Evolutionary conservation across 768 basidiomycete genomes (phyloP).

Genomic region (Boletus rubroflammeus): DNA sequence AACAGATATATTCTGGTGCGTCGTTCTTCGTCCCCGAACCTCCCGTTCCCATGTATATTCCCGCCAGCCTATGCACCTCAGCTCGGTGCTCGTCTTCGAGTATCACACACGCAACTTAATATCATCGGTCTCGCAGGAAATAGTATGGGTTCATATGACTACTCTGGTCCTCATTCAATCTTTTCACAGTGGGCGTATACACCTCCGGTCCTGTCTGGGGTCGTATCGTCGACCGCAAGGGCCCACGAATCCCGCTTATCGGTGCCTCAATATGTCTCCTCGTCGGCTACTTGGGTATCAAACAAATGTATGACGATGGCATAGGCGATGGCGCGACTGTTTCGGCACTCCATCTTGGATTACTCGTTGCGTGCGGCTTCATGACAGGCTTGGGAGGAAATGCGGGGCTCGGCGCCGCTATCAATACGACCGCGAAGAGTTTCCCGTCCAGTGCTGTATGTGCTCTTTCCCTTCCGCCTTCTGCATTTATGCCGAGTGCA

Average conservation of each 20-base stretch:
- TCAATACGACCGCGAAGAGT: slow-evolving; percentile 82
- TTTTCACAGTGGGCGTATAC: slow-evolving; percentile 65
- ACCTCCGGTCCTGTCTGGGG: slow-evolving; percentile 76
- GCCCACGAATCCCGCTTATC: slow-evolving; percentile 65
- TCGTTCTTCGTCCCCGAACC: neutral
- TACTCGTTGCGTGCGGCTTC: slow-evolving; percentile 61
- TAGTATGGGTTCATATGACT: slow-evolving; percentile 38
- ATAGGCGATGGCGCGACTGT: slow-evolving; percentile 37
- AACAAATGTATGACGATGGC: slow-evolving; percentile 59
- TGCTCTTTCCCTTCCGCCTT: neutral
- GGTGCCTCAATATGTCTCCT: slow-evolving; percentile 58
- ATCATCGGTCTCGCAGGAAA: slow-evolving; percentile 79
- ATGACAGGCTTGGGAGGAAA: slow-evolving; percentile 78
- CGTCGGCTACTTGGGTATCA: slow-evolving; percentile 73
- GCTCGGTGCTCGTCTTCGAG: slow-evolving; percentile 67
- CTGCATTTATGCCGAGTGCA: neutral
- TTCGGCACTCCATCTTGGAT: slow-evolving; percentile 40
- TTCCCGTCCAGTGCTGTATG: slow-evolving; percentile 70
- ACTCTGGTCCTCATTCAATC: neutral
- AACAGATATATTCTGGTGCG: slow-evolving; percentile 32
- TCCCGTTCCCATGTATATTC: neutral
- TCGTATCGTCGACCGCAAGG: slow-evolving; percentile 67
- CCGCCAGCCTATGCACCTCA: slow-evolving; percentile 79
- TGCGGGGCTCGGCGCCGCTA: slow-evolving; percentile 61
- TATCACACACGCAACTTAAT: slow-evolving; percentile 80